These are phyloP conservation scores for Hypoxylon sp. DNA, from an alignment of 2,329 filamentous ascomycete genomes.

Conservation along the genomic window DNA sequence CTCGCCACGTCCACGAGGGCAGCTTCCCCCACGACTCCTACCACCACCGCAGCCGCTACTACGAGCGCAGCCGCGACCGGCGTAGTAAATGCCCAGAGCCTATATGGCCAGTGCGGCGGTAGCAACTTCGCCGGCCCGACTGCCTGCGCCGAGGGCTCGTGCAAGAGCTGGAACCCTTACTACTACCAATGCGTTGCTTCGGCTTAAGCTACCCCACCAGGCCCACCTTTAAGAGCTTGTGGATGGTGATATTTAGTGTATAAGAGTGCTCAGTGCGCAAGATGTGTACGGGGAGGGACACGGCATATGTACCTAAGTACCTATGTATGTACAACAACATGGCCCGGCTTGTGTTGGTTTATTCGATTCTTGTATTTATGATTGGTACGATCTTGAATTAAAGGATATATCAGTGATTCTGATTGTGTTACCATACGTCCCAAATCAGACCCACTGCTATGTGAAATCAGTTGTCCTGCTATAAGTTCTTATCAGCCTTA, in stretches of 20 bases:
- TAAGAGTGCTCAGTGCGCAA: not conserved
- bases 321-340: conserved; percentile 5
- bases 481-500: no score
- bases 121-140: conserved; percentile 58
- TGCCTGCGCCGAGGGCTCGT: conserved; percentile 58
- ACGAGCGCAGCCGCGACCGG: conserved; percentile 34
- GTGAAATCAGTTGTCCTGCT: no score
- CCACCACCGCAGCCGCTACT: conserved; percentile 19
- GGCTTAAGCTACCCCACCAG: conserved; percentile 15
- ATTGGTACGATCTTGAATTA: conserved; percentile 19
- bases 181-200: conserved; percentile 61
- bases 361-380: conserved; percentile 38
- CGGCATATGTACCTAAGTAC: no score
- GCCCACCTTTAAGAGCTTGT: not conserved
- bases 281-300: no score
- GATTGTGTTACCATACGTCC: no score
- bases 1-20: conserved; percentile 32
- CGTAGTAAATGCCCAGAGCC: conserved; percentile 36
- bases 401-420: conserved; percentile 4
- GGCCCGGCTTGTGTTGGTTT: not conserved
- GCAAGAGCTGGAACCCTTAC: conserved; percentile 59
- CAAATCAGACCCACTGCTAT: no score
- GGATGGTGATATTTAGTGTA: not conserved
- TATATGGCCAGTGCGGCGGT: conserved; percentile 63
- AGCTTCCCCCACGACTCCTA: conserved; percentile 27